phyloP scores from a whole-genome alignment of 2,329 filamentous ascomycete genomes.

The Fusarium torulosum region DNA sequence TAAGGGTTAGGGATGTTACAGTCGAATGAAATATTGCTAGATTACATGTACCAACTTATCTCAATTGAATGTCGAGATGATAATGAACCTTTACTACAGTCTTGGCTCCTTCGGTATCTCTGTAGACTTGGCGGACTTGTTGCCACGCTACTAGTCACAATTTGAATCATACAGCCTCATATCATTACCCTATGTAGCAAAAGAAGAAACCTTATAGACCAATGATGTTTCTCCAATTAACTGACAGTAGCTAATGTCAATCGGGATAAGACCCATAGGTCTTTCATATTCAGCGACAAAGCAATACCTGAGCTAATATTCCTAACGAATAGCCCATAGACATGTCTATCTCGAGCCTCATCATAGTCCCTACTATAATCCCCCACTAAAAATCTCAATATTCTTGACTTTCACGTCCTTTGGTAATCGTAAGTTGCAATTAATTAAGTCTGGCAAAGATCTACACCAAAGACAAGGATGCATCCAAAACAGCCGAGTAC shows the following conservation, averaged over 20 bases:
- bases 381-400: too few relatives aligned
- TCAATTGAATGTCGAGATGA: too few relatives aligned
- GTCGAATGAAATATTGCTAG: background rate
- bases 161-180: background rate
- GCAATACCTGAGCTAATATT: background rate
- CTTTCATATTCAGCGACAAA: background rate
- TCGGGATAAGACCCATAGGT: background rate
- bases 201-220: background rate
- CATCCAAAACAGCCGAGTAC: background rate
- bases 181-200: background rate
- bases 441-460: background rate
- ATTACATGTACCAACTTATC: too few relatives aligned
- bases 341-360: too few relatives aligned
- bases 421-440: too few relatives aligned
- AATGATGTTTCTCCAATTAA: background rate
- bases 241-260: background rate
- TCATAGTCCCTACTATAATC: too few relatives aligned
- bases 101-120: too few relatives aligned
- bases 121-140: too few relatives aligned
- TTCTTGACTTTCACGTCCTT: too few relatives aligned
- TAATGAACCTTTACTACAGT: too few relatives aligned
- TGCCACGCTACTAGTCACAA: background rate
- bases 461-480: background rate
- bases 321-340: too few relatives aligned
- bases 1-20: background rate